Evolutionary conservation across 352 stramenopile genomes (phyloP).

Genomic region (Phytophthora hybrid): DNA sequence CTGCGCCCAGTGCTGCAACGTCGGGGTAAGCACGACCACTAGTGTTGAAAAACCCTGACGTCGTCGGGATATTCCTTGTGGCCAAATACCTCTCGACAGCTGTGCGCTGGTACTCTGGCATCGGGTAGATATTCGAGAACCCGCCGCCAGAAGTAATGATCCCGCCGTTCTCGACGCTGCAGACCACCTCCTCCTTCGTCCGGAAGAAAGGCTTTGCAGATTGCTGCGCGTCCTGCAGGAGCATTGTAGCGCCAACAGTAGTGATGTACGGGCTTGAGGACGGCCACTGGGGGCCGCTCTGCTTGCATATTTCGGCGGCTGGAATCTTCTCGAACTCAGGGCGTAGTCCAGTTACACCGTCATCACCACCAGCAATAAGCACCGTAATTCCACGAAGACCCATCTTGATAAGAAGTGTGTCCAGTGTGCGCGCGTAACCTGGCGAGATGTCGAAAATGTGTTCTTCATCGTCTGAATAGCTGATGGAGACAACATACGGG

Average conservation of each 20-base stretch:
- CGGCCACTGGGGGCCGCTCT: conserved; percentile 79
- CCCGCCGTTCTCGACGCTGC: conserved; percentile 69
- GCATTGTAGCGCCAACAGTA: conserved; percentile 91
- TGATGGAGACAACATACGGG: conserved; percentile 90
- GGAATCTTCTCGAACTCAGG: conserved; percentile 71
- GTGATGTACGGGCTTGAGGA: conserved; percentile 91
- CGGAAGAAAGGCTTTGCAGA: conserved; percentile 62
- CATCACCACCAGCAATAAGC: conserved; percentile 87
- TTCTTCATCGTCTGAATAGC: conserved; percentile 92
- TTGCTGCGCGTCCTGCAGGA: conserved; percentile 36
- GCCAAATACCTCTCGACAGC: conserved; percentile 75
- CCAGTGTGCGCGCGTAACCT: conserved; percentile 82
- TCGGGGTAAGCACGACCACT: conserved; percentile 91
- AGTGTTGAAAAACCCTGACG: conserved; percentile 77
- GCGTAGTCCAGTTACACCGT: conserved; percentile 83
- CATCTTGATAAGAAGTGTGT: conserved; percentile 92
- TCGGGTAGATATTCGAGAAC: conserved; percentile 86
- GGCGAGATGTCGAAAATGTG: conserved; percentile 82
- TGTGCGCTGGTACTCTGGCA: conserved; percentile 79
- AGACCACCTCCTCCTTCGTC: conserved; percentile 82
- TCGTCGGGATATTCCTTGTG: conserved; percentile 53
- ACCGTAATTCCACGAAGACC: conserved; percentile 88
- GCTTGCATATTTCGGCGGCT: conserved; percentile 60
- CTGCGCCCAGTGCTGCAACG: conserved; percentile 76
- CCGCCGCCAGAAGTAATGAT: conserved; percentile 90